Percentiles rank a stretch among this genome's conserved stretches.
These are phyloP conservation scores for Teunomyces funiuensis DNA, from an alignment of 805 yeast species.

Conservation along the genomic window DNA sequence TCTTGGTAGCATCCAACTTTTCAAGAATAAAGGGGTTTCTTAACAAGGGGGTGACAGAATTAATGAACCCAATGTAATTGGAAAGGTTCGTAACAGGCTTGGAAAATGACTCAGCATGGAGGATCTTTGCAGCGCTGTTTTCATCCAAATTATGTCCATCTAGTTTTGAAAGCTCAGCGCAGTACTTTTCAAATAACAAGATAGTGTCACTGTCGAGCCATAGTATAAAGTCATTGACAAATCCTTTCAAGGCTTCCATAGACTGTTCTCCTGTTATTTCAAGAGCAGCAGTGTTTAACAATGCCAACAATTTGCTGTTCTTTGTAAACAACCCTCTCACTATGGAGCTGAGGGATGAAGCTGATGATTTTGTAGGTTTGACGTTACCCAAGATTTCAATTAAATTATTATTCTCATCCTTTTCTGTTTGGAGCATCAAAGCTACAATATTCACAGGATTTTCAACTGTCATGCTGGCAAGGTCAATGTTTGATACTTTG, in stretches of 20 bases:
- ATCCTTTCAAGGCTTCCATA: slow-evolving; percentile 31
- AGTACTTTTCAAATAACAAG: slow-evolving; percentile 35
- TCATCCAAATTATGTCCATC: slow-evolving; percentile 8
- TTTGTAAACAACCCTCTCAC: slow-evolving; percentile 42
- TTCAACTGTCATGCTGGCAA: background rate
- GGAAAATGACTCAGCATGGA: slow-evolving; percentile 20
- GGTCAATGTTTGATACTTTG: background rate
- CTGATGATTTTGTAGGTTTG: slow-evolving; percentile 28
- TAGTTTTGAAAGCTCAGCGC: slow-evolving; percentile 14
- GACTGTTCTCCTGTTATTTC: slow-evolving; percentile 15
- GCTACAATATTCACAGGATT: slow-evolving; percentile 4
- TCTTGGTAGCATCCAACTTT: slow-evolving; percentile 20
- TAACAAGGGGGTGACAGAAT: slow-evolving; percentile 17
- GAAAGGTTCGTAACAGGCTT: slow-evolving; percentile 33
- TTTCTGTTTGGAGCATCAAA: slow-evolving; percentile 17
- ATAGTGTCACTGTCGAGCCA: slow-evolving; percentile 40
- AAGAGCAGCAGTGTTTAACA: slow-evolving; percentile 14
- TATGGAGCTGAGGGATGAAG: slow-evolving; percentile 28
- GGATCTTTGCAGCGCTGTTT: slow-evolving; percentile 9
- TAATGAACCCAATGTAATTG: slow-evolving; percentile 30
- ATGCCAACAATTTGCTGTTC: slow-evolving; percentile 28
- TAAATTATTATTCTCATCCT: slow-evolving; percentile 32
- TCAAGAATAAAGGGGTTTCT: slow-evolving; percentile 43
- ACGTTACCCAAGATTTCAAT: slow-evolving; percentile 34
- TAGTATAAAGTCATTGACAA: slow-evolving; percentile 37